Base-by-base conservation (phyloP, 2,329 filamentous ascomycete genomes). In the Thielaviopsis punctulata region DNA sequence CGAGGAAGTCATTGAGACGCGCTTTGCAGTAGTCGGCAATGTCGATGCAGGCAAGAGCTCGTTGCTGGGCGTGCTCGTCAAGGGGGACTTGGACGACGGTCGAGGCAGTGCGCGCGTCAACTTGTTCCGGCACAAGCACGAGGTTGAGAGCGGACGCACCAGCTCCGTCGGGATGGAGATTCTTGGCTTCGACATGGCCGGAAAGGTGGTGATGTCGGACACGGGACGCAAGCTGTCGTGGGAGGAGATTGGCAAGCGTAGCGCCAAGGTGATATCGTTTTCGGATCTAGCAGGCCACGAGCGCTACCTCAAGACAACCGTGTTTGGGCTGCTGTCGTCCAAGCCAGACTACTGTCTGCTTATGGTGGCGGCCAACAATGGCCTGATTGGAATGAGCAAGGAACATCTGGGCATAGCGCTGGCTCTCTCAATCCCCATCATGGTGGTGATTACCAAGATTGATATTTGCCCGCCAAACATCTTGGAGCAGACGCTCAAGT, bases 161-260 rank as follows among this genome's bases (percentile, higher is more conserved):
- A 95, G 87, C 63, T 95, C 89, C 0, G 92, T 98, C 0, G 90
- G 92, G 43, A 93, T 96, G 89, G 92, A 98, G 66, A 96, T 96
- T 56, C 88, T 96, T 83, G 92, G 92, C 1, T 98, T 95, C 60
- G 88, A 96, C 65, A 87, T 84, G 49, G 76, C 77, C 52, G 90
- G 92, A 24, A 79, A 89, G 23, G 83, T 95, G 24, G 77, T 96
- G 15, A 78, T 80, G 15, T 90, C 86, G 39, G 84, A 84, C 54
- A 84, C 82, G 0, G 90, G 88, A 1, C 79, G 92, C 64, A 86
- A 83, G 68, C 71, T 96, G 30, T 90, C 89, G 3, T 98, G 92
- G 92, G 90, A 95, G 65, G 92, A 98, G 65, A 95, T 98, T 62
- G 92, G 92, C 51, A 87, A 85, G 66, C 84, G 88, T 58, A 93